Base-by-base conservation (phyloP, 2,329 filamentous ascomycete genomes). In the Pestalotiopsis sp. region DNA sequence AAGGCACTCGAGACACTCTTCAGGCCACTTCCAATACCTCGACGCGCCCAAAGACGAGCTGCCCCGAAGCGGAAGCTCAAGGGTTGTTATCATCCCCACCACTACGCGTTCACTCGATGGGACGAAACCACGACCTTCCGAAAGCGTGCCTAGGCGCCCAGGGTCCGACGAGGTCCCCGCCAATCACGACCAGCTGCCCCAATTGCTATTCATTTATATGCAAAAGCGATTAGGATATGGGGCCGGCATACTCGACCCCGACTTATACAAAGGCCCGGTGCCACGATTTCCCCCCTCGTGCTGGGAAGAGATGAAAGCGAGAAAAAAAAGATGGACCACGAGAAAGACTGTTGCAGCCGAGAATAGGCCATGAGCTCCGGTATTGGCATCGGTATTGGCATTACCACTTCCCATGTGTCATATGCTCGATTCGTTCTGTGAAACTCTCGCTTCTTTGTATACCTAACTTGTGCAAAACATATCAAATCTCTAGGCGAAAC, bases 11-110 rank as follows among this genome's bases (percentile, higher is more conserved):
- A 36, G 31, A 17, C 36, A 38, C 45, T 52, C 59, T 38, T n/a
- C 2, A 36, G 31, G 59, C 36, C 59, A 36, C n/a, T 62, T 23
- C 27, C 38, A 62, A 62, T 14, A 36, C 17, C 59, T 12, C 25
- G 25, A 12, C 25, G 58, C 38, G 45, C 20, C 38, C 59, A 36
- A 36, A 20, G 27, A 14, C 17, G 31, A 39, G 59, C 59, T 62
- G 59, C 13, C 59, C 59, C 17, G n/a, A 62, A 36, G 31, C 9
- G 59, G 59, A 62, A 62, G 59, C 59, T 62, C 27, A 27, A 62
- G 59, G 59, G 59, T 39, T 31, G 59, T 62, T 62, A 62, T 62
- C 59, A 36, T 36, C 31, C 31, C 59, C 59, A 62, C 59, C 59
- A 38, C 59, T 36, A 62, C 59, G 59, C 59, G 59, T 62, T 62